Conservation (phyloP, 2,329 filamentous ascomycete species). For the Colletotrichum sp. region DNA sequence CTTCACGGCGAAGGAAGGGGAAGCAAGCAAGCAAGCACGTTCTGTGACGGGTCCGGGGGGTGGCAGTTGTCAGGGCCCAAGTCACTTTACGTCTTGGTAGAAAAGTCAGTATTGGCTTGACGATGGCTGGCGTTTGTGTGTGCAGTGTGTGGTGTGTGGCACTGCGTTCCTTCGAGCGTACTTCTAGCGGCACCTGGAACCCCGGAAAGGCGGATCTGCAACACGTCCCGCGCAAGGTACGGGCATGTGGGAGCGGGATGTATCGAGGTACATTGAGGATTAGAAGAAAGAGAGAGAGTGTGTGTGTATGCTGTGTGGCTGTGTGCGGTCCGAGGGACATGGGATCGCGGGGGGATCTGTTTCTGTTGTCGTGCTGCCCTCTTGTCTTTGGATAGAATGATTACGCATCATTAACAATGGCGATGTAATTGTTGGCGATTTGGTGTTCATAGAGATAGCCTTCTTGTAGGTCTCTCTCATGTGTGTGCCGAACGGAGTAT, state of each 20-base stretch:
- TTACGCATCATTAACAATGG: neutral
- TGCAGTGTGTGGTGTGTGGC: neutral
- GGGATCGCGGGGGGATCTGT: neutral
- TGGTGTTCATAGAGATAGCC: too few relatives aligned
- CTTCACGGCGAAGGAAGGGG: neutral
- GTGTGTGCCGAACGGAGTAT: neutral
- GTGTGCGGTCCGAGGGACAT: neutral
- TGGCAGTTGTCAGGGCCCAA: neutral
- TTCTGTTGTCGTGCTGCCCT: neutral
- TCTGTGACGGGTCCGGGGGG: neutral
- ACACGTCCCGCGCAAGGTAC: constrained; percentile 11
- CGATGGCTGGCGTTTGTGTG: neutral
- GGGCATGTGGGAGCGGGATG: constrained; percentile 8
- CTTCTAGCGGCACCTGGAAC: constrained; percentile 18
- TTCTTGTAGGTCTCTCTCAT: too few relatives aligned
- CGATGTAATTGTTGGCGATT: neutral
- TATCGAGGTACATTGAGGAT: neutral
- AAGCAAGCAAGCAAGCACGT: neutral
- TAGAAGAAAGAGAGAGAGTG: neutral
- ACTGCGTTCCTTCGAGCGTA: neutral
- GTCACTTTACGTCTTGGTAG: neutral
- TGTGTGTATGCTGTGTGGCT: constrained; percentile 8
- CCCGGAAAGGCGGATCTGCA: constrained; percentile 18
- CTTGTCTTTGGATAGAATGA: neutral
- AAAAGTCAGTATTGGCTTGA: neutral